A percentile compares a stretch with the other conserved stretches of the same genome.
Conservation (phyloP, 177 flowering plant species). For the Vitis hybrid region DNA sequence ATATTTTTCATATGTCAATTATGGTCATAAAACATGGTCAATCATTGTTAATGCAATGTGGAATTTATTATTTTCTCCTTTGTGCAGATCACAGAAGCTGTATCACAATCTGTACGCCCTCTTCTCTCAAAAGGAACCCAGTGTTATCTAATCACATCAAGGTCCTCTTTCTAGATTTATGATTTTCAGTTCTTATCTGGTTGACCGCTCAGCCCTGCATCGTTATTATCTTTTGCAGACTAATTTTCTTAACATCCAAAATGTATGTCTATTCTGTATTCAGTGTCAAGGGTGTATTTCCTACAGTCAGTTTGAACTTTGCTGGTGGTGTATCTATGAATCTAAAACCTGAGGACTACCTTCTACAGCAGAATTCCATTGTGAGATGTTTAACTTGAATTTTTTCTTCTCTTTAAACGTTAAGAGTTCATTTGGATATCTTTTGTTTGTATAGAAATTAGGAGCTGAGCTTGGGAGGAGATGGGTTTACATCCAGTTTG, state of each 20-base stretch:
- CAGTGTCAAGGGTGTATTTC: constrained; percentile 70
- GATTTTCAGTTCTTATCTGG: neutral
- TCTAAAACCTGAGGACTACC: constrained; percentile 82
- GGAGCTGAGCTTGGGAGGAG: neutral
- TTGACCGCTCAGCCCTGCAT: neutral
- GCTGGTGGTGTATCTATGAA: constrained; percentile 78
- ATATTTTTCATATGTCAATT: neutral
- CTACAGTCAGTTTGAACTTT: constrained; percentile 75
- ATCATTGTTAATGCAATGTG: neutral
- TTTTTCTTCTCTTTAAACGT: neutral
- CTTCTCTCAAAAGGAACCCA: constrained; percentile 61
- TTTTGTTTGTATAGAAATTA: neutral
- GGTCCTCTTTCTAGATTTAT: constrained; percentile 37
- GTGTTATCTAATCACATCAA: constrained; percentile 61
- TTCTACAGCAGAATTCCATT: constrained; percentile 63
- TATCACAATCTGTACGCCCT: constrained; percentile 53
- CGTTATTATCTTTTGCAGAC: neutral
- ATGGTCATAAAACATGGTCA: neutral
- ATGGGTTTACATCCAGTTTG: neutral
- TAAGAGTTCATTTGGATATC: neutral
- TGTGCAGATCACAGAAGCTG: constrained; percentile 55
- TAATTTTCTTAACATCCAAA: neutral
- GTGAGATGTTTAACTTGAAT: constrained; percentile 47
- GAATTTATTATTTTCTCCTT: neutral
- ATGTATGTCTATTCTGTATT: constrained; percentile 9